Conservation (phyloP, 495 filamentous ascomycete species). For the Aspergillus panamensis region DNA sequence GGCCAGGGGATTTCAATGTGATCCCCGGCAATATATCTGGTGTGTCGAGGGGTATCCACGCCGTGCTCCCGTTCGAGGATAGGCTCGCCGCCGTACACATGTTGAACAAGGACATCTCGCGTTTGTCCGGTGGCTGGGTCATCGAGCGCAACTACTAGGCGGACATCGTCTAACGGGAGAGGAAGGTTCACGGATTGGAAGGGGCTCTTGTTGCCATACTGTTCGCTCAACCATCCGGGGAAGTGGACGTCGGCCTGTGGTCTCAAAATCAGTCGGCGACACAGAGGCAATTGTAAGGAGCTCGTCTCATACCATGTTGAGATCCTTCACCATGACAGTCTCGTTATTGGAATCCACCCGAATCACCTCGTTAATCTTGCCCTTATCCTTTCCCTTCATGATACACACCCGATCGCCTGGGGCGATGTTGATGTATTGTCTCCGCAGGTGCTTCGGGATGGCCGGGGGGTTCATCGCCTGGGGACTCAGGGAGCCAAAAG, state of each 20-base stretch:
- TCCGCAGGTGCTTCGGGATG: constrained; percentile 45
- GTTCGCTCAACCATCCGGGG: constrained; percentile 49
- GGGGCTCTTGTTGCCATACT: constrained; percentile 37
- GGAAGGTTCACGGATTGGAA: constrained; percentile 46
- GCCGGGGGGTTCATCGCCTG: constrained; percentile 33
- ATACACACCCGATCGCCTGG: constrained; percentile 74
- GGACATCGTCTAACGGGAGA: constrained; percentile 65
- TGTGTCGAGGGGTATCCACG: constrained; percentile 36
- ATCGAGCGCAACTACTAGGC: constrained; percentile 71
- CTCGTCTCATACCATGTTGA: constrained; percentile 61
- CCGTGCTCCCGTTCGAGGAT: constrained; percentile 32
- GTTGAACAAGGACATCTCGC: constrained; percentile 70
- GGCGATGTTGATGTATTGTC: constrained; percentile 60
- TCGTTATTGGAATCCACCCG: constrained; percentile 55
- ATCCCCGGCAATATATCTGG: constrained; percentile 42
- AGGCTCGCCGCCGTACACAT: constrained; percentile 48
- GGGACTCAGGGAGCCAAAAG: constrained; percentile 50
- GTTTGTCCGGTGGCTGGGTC: constrained; percentile 59
- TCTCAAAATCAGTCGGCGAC: constrained; percentile 4
- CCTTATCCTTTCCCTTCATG: constrained; percentile 69
- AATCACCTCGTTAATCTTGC: constrained; percentile 69
- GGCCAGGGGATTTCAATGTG: constrained; percentile 74
- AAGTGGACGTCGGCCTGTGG: constrained; percentile 54
- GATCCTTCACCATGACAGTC: constrained; percentile 56
- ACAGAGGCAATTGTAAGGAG: neutral